A percentile compares a stretch with the other conserved stretches of the same genome.
phyloP scores from a whole-genome alignment of 2,329 filamentous ascomycete genomes.

The Fusarium graminum region DNA sequence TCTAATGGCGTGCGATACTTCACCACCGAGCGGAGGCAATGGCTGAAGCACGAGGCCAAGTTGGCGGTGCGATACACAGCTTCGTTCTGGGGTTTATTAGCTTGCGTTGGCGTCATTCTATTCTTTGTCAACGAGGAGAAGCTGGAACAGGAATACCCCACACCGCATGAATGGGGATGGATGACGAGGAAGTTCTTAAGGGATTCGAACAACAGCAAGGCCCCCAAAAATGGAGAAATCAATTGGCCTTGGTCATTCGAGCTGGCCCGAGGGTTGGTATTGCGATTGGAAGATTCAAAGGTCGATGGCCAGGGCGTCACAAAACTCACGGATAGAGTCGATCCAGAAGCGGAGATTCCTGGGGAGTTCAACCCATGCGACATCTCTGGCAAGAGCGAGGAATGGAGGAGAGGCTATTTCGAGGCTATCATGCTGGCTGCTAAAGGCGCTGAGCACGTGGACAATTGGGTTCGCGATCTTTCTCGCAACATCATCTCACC shows the following conservation, averaged over 20 bases:
- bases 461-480: conserved; percentile 81
- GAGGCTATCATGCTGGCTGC: conserved; percentile 83
- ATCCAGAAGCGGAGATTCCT: conserved; percentile 75
- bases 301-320: conserved; percentile 76
- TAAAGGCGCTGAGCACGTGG: conserved; percentile 81
- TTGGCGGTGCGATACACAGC: conserved; percentile 76
- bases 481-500: conserved; percentile 76
- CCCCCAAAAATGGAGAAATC: conserved; percentile 64
- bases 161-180: conserved; percentile 84
- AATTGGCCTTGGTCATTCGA: conserved; percentile 78
- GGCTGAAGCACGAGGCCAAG: conserved; percentile 77
- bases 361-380: conserved; percentile 75
- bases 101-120: conserved; percentile 70
- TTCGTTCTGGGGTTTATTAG: conserved; percentile 73
- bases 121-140: conserved; percentile 79
- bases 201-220: conserved; percentile 70
- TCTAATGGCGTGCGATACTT: conserved; percentile 75
- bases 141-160: conserved; percentile 81
- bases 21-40: conserved; percentile 81
- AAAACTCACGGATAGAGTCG: conserved; percentile 70
- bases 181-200: conserved; percentile 76
- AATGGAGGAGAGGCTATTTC: conserved; percentile 89
- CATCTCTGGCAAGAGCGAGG: conserved; percentile 79
- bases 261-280: conserved; percentile 70
- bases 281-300: conserved; percentile 75